These are phyloP conservation scores for Leccinum arenicola DNA, from an alignment of 768 basidiomycete species.

Conservation along the genomic window DNA sequence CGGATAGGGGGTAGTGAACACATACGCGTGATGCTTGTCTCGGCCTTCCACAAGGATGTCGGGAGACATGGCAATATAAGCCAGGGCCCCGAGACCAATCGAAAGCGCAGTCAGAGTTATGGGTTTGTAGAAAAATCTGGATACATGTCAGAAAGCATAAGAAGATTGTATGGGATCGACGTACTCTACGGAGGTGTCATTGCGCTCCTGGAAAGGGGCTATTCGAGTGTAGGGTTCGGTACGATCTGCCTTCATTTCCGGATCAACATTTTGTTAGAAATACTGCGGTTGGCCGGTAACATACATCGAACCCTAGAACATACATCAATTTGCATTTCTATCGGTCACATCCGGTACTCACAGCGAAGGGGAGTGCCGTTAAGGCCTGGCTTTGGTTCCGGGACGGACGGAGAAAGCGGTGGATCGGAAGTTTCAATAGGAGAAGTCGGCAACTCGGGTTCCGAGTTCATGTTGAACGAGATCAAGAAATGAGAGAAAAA, in stretches of 20 bases:
- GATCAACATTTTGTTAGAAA: conserved; percentile 16
- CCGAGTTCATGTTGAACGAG: conserved; percentile 17
- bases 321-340: conserved; percentile 1
- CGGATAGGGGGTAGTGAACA: conserved; percentile 1
- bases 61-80: conserved; percentile 80
- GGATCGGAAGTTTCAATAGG: conserved; percentile 64
- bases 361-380: conserved; percentile 77
- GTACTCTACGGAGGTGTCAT: conserved; percentile 82
- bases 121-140: conserved; percentile 87
- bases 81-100: conserved; percentile 61
- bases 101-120: conserved; percentile 75
- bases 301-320: conserved; percentile 76
- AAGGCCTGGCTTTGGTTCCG: conserved; percentile 71
- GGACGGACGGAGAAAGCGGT: conserved; percentile 45
- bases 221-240: conserved; percentile 83
- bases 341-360: conserved; percentile 40
- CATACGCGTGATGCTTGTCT: conserved; percentile 80
- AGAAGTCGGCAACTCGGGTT: conserved; percentile 32
- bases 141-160: conserved; percentile 5
- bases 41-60: conserved; percentile 82
- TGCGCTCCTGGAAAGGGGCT: conserved; percentile 77
- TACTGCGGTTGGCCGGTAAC: conserved; percentile 32
- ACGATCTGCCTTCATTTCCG: conserved; percentile 62
- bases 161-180: conserved; percentile 18
- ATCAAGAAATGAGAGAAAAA: not conserved